These are phyloP conservation scores for Lomentospora prolificans DNA, from an alignment of 2,329 filamentous ascomycete genomes.

Conservation along the genomic window DNA sequence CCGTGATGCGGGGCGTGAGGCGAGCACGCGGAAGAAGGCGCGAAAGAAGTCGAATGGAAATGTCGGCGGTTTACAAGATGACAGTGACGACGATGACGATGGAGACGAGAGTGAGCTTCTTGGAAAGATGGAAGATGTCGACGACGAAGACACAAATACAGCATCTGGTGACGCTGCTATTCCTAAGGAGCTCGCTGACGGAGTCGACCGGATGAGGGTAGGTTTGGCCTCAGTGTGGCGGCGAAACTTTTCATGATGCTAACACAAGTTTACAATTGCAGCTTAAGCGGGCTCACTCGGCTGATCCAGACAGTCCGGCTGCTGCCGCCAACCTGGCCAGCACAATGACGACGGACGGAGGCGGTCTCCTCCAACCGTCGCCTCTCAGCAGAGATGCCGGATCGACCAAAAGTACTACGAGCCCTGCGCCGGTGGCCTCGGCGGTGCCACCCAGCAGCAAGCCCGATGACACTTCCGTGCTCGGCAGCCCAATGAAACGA, in stretches of 20 bases:
- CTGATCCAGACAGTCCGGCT: conserved; percentile 48
- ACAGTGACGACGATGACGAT: conserved; percentile 67
- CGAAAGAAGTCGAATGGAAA: conserved; percentile 56
- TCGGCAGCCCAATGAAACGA: conserved; percentile 69
- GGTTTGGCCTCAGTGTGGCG: conserved; percentile 15
- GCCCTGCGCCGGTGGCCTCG: conserved; percentile 15
- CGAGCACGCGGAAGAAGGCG: conserved; percentile 45
- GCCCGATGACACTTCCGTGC: conserved; percentile 13
- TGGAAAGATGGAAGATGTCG: conserved; percentile 54
- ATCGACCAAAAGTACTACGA: conserved; percentile 32
- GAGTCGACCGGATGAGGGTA: conserved; percentile 74
- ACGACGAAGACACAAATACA: conserved; percentile 50
- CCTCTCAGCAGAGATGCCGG: conserved; percentile 14
- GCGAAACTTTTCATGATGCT: conserved; percentile 10
- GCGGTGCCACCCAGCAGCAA: conserved; percentile 8
- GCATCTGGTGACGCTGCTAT: conserved; percentile 63
- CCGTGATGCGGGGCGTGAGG: conserved; percentile 56
- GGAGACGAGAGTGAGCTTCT: conserved; percentile 53
- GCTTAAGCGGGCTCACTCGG: conserved; percentile 75
- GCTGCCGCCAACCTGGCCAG: conserved; percentile 17
- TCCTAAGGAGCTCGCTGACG: conserved; percentile 67
- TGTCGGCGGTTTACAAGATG: conserved; percentile 47
- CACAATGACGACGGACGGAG: conserved; percentile 25
- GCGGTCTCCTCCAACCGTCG: conserved; percentile 34
- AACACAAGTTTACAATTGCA: conserved; percentile 24